Base-by-base conservation (phyloP, 1,284 basidiomycete species). In the Malassezia obtusa region DNA sequence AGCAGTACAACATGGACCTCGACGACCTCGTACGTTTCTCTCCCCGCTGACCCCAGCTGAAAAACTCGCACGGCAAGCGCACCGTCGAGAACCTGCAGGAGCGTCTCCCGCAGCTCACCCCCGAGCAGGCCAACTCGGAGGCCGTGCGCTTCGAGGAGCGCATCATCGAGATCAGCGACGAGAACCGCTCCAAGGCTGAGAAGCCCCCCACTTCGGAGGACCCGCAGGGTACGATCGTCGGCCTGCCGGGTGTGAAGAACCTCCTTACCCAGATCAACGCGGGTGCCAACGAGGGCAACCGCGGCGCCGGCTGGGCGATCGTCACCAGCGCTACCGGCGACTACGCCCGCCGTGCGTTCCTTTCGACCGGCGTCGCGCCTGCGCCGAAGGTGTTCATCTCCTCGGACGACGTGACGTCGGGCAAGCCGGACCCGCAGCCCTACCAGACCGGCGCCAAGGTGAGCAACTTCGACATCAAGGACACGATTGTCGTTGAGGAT, bases 311-410 rank as follows among this genome's bases (percentile, higher is more conserved):
- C n/a, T 73, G 71, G 71, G 68, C 70, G 2, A 73, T 73, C 35
- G 70, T 72, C n/a, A 73, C 71, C 6, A 58, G 63, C n/a, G 71
- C 71, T 4, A 73, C 71, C 7, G 53, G 64, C 28, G 69, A 67
- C 10, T 73, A 73, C 38, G 71, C 70, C 1, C 60, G 61, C 24
- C 50, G 62, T 17, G 71, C 64, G 14, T 73, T 73, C 54, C 22
- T 56, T 6, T 61, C 65, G 8, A 43, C 64, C 5, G 56, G 64
- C 2, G 60, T 65, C 12, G 47, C 58, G 2, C 50, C 54, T 0
- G 50, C 48, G 12, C 70, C 71, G 1, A 21, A 49, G 12, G 60
- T 64, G 14, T 73, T 73, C 44, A 60, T 73, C 46, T 69, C 70
- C 17, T 59, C 64, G 3, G 67, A 73, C 45, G 52, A 68, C 11